These are phyloP conservation scores for Mucor lusitanicus DNA, from an alignment of 371 early-diverging fungal genomes.

Conservation along the genomic window DNA sequence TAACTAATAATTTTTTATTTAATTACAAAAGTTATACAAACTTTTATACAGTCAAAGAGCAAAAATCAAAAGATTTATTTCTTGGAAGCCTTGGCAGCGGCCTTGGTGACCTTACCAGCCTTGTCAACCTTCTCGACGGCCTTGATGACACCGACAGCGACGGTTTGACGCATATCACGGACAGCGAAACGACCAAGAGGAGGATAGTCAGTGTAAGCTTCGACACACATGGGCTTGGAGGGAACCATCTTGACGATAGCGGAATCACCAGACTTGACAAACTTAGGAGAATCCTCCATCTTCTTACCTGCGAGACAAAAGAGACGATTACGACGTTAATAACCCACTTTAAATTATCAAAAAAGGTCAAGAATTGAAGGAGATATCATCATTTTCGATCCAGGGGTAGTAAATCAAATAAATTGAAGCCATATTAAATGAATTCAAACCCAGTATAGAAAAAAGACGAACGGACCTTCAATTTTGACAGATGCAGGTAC, in stretches of 20 bases:
- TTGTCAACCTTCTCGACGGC: slow-evolving; percentile 80
- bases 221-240: slow-evolving; percentile 96
- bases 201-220: slow-evolving; percentile 90
- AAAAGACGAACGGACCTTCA: background rate
- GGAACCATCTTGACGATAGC: slow-evolving; percentile 95
- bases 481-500: slow-evolving; percentile 36
- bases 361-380: background rate
- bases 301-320: slow-evolving; percentile 22
- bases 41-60: background rate
- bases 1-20: no score
- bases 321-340: slow-evolving; percentile 18
- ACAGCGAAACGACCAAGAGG: slow-evolving; percentile 97
- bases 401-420: no score
- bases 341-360: background rate
- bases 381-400: background rate
- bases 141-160: slow-evolving; percentile 96
- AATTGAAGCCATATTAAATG: no score
- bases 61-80: slow-evolving; percentile 54
- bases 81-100: slow-evolving; percentile 72
- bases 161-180: slow-evolving; percentile 96
- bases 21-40: background rate
- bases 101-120: slow-evolving; percentile 67
- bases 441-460: no score
- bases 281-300: slow-evolving; percentile 65
- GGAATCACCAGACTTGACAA: slow-evolving; percentile 93